Conservation (phyloP, 1,284 basidiomycete species). For the Pseudomicrostroma phylloplanum region DNA sequence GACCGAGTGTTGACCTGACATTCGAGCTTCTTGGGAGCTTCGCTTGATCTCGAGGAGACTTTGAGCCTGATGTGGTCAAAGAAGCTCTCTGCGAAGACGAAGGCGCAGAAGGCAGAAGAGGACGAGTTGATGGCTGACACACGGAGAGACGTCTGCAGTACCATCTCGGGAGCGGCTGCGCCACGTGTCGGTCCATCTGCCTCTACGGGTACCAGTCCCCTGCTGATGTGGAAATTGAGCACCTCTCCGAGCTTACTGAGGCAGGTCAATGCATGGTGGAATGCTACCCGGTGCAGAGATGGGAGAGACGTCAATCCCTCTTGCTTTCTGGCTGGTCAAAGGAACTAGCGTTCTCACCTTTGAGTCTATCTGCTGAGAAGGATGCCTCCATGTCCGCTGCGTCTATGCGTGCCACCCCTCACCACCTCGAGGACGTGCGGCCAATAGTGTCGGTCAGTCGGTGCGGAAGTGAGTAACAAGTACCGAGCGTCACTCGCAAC, state of each 20-base stretch:
- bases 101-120: constrained; percentile 40
- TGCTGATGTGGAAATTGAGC: constrained; percentile 10
- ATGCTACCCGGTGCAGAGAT: not conserved
- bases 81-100: constrained; percentile 30
- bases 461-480: no score
- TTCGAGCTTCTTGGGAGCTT: not conserved
- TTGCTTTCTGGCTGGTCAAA: no score
- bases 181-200: not conserved
- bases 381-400: no score
- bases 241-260: constrained; percentile 10
- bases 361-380: no score
- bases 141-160: constrained; percentile 20
- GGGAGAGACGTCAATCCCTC: no score
- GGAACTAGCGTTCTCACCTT: no score
- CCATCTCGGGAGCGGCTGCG: not conserved
- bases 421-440: no score
- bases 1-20: constrained; percentile 12
- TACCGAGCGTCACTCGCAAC: no score
- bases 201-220: constrained; percentile 1
- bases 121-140: constrained; percentile 38
- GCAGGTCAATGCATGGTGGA: constrained; percentile 10
- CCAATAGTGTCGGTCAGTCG: no score
- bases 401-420: no score
- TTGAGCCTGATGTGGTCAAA: constrained; percentile 14
- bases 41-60: not conserved